phyloP scores from a whole-genome alignment of 768 basidiomycete species.

The Boletus rubescentipes region DNA sequence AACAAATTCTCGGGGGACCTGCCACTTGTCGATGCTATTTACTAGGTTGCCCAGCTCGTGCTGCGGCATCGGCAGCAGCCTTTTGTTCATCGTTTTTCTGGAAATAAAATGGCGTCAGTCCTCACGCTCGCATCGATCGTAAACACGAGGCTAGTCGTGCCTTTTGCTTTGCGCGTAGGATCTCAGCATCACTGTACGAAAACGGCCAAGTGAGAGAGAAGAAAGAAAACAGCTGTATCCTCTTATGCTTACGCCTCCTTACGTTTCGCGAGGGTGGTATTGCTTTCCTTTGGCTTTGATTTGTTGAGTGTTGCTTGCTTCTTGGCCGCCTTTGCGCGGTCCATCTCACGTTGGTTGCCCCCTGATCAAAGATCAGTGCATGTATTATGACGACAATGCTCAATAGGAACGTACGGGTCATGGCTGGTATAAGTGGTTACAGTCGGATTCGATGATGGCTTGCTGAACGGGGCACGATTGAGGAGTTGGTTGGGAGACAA shows the following conservation, averaged over 20 bases:
- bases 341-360: conserved; percentile 80
- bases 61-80: conserved; percentile 30
- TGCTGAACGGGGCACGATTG: not conserved
- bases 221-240: conserved; percentile 12
- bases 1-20: conserved; percentile 18
- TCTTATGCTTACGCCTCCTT: conserved; percentile 65
- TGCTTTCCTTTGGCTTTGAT: conserved; percentile 71
- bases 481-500: conserved; percentile 8
- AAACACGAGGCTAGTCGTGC: conserved; percentile 36
- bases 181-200: conserved; percentile 66
- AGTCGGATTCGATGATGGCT: conserved; percentile 9
- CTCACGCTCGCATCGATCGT: not conserved
- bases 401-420: conserved; percentile 52
- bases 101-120: conserved; percentile 8
- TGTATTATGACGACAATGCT: not conserved
- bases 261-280: conserved; percentile 57
- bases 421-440: conserved; percentile 22
- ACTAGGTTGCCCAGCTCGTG: conserved; percentile 9
- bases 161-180: conserved; percentile 77
- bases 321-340: conserved; percentile 73
- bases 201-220: conserved; percentile 26
- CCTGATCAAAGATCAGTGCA: conserved; percentile 43
- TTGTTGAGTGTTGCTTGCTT: conserved; percentile 53
- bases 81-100: conserved; percentile 60
- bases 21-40: conserved; percentile 38